phyloP scores from a whole-genome alignment of 345 rosid species.

The Populus deltoides region DNA sequence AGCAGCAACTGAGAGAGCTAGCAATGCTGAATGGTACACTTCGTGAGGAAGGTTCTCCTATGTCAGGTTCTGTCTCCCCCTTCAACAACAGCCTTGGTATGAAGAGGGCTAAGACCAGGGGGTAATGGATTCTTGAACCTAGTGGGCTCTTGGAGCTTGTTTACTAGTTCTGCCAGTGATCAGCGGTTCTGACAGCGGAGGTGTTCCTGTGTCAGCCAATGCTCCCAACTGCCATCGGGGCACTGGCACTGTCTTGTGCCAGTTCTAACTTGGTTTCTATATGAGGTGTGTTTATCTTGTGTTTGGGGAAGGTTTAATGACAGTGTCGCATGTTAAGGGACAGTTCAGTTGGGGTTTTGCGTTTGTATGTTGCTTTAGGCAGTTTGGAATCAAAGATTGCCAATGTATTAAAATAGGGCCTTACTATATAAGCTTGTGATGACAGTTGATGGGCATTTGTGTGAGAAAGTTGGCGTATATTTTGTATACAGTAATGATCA shows the following conservation, averaged over 20 bases:
- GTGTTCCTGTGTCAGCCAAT: conserved; percentile 31
- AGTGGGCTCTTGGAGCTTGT: conserved; percentile 31
- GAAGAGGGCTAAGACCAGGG: conserved; percentile 97
- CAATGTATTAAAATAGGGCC: background rate
- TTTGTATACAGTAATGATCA: conserved; percentile 12
- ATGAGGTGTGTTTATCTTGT: conserved; percentile 35
- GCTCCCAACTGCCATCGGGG: conserved; percentile 46
- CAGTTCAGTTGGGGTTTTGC: conserved; percentile 9
- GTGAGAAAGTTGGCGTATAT: conserved; percentile 14
- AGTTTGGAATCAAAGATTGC: conserved; percentile 21
- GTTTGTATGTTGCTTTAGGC: conserved; percentile 14
- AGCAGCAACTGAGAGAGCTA: conserved; percentile 92
- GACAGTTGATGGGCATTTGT: conserved; percentile 12
- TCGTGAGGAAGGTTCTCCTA: conserved; percentile 88
- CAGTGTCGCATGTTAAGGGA: conserved; percentile 15
- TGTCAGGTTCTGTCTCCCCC: conserved; percentile 92
- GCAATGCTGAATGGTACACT: conserved; percentile 91
- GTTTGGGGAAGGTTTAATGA: conserved; percentile 15
- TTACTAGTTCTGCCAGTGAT: conserved; percentile 24
- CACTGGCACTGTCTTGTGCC: conserved; percentile 38
- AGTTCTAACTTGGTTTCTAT: conserved; percentile 41
- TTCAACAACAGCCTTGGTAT: conserved; percentile 81
- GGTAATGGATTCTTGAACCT: conserved; percentile 32
- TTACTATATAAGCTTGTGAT: conserved; percentile 14
- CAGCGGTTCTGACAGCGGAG: conserved; percentile 26